phyloP scores from a whole-genome alignment of 768 basidiomycete species.

The Podaxis mareebaensis region DNA sequence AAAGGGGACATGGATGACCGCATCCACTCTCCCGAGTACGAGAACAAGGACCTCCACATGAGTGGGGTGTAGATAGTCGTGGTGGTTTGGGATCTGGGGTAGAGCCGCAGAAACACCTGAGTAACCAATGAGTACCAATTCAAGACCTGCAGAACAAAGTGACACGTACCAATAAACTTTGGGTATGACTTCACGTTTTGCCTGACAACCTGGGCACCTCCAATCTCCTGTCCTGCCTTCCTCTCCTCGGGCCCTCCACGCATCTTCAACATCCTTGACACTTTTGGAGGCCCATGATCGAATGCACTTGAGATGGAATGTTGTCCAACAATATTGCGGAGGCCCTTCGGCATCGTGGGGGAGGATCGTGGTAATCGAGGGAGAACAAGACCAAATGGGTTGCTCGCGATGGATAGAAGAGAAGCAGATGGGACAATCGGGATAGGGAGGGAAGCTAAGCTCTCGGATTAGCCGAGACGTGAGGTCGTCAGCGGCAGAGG shows the following conservation, averaged over 20 bases:
- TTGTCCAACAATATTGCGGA: conserved; percentile 81
- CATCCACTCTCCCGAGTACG: conserved; percentile 61
- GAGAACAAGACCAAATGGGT: conserved; percentile 86
- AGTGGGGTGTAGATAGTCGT: conserved; percentile 73
- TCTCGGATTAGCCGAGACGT: conserved; percentile 70
- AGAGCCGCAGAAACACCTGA: conserved; percentile 83
- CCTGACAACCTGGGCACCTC: conserved; percentile 94
- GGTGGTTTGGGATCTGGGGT: conserved; percentile 71
- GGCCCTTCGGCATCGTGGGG: conserved; percentile 30
- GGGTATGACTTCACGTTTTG: conserved; percentile 67
- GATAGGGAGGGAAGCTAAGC: conserved; percentile 68
- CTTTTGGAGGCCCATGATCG: conserved; percentile 85
- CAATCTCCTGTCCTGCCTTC: conserved; percentile 68
- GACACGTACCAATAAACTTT: conserved; percentile 61
- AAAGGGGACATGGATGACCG: conserved; percentile 78
- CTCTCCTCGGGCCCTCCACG: conserved; percentile 73
- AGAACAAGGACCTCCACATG: conserved; percentile 71
- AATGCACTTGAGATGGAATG: conserved; percentile 91
- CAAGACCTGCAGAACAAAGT: background rate
- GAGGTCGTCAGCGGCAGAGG: conserved; percentile 53
- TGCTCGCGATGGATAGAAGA: conserved; percentile 75
- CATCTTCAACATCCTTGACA: conserved; percentile 69
- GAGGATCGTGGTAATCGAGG: conserved; percentile 47
- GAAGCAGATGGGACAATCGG: conserved; percentile 87
- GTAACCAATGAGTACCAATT: background rate